Evolutionary conservation across 805 yeast species (phyloP).

Genomic region (Myxozyma udenii): DNA sequence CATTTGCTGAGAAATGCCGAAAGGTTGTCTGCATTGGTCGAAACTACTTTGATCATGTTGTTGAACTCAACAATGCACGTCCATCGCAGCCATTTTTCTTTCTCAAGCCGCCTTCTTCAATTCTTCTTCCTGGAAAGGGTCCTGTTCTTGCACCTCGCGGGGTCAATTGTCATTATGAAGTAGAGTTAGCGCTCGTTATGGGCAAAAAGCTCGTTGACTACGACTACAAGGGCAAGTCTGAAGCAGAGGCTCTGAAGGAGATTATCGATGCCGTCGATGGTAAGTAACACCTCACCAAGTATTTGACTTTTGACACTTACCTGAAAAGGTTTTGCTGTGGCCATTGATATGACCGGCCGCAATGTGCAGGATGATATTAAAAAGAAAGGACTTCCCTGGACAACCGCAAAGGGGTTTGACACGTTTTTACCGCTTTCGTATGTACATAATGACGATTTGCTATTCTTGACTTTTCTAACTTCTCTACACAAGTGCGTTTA

Average conservation of each 20-base stretch:
- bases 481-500: slow-evolving; percentile 43
- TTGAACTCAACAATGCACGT: slow-evolving; percentile 75
- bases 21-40: slow-evolving; percentile 95
- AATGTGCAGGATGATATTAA: slow-evolving; percentile 95
- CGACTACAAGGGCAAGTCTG: slow-evolving; percentile 43
- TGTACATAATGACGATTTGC: background rate
- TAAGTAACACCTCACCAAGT: background rate
- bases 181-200: slow-evolving; percentile 80
- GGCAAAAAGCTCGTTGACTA: slow-evolving; percentile 44
- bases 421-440: slow-evolving; percentile 86
- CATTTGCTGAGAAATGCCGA: slow-evolving; percentile 28
- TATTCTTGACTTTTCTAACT: background rate
- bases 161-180: slow-evolving; percentile 81
- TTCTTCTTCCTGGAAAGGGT: slow-evolving; percentile 63
- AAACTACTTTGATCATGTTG: slow-evolving; percentile 93
- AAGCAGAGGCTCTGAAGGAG: slow-evolving; percentile 56
- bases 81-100: slow-evolving; percentile 92
- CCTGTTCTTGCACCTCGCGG: slow-evolving; percentile 83
- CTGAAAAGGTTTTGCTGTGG: slow-evolving; percentile 61
- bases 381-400: slow-evolving; percentile 92
- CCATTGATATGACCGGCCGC: slow-evolving; percentile 93
- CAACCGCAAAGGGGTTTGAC: slow-evolving; percentile 94
- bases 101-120: slow-evolving; percentile 80
- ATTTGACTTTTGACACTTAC: background rate
- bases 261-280: slow-evolving; percentile 81